Base-by-base conservation (phyloP, 208 protist species). In the Wallacemonas sp. region DNA sequence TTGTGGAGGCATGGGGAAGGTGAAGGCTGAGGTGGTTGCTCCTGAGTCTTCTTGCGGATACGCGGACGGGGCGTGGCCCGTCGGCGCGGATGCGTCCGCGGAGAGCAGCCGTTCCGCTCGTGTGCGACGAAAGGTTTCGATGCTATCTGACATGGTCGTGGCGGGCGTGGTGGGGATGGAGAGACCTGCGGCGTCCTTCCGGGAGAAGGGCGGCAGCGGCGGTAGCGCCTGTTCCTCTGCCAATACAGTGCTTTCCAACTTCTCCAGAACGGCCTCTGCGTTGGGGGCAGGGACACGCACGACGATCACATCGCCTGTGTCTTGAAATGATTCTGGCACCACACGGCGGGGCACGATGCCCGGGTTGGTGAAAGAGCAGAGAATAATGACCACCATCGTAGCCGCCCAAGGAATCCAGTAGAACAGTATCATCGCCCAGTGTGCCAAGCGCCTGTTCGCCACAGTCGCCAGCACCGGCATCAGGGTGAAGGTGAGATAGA, bases 261-360 rank as follows among this genome's bases (percentile, higher is more conserved):
- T 77, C 2, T 78, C 49, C 11, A 75, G 60, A 26, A 85, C 65
- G 17, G 56, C 45, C 62, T 82, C 55, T 41, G 67, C 72, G 44
- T 79, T 85, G 14, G 79, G 79, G 17, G 77, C 72, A 12, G 79
- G 75, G 41, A 85, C 60, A 17, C 68, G 66, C 0, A 81, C 75
- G 33, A 75, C 66, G n/a, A 85, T 66, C 24, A 73, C 54, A 21
- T 81, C 75, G 24, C 75, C 70, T 34, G 60, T 51, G 46, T 75
- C 70, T 8, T 65, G 66, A 5, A 85, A 42, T 15, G 70, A 66
- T 27, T 73, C 64, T 19, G 62, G 62, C 4, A 31, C 64, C 9
- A 66, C 60, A 24, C 69, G 68, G 3, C 53, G 42, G 0, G 73
- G 77, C n/a, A 84, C 73, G 49, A 87, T 77, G 55, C 81, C 81